Evolutionary conservation across 768 basidiomycete species (phyloP).

Genomic region (Mycena pura): DNA sequence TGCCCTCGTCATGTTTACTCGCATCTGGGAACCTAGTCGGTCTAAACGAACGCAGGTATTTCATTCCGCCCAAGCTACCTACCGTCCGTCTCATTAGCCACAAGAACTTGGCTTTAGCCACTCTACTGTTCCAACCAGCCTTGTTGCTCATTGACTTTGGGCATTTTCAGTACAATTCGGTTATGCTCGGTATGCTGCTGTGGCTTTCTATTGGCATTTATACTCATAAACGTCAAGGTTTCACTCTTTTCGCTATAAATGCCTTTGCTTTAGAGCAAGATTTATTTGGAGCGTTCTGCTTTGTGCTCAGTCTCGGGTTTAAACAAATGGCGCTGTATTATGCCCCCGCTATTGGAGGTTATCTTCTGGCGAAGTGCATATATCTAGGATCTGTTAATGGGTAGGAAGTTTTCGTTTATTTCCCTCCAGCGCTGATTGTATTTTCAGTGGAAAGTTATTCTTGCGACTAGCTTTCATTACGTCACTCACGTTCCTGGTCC

Average conservation of each 20-base stretch:
- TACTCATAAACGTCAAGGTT: conserved; percentile 48
- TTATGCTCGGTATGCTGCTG: conserved; percentile 79
- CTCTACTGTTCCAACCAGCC: conserved; percentile 82
- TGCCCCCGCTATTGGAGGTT: conserved; percentile 90
- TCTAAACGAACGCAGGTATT: conserved; percentile 81
- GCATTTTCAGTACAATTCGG: conserved; percentile 95
- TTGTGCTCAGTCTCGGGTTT: conserved; percentile 87
- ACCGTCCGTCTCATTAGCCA: conserved; percentile 14
- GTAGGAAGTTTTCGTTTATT: conserved; percentile 47
- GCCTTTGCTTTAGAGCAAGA: conserved; percentile 76
- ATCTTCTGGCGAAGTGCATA: conserved; percentile 88
- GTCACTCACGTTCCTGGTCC: conserved; percentile 61
- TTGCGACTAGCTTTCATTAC: conserved; percentile 71
- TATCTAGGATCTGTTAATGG: conserved; percentile 75
- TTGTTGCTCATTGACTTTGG: conserved; percentile 88
- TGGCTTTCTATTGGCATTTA: background rate
- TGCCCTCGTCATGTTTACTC: conserved; percentile 70
- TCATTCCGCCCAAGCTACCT: background rate
- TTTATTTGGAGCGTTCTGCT: conserved; percentile 75
- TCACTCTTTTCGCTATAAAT: conserved; percentile 72
- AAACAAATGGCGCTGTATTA: conserved; percentile 98
- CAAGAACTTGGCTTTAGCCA: conserved; percentile 73
- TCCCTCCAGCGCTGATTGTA: background rate
- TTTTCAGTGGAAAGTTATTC: conserved; percentile 58
- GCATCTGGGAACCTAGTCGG: conserved; percentile 69